Evolutionary conservation across 768 basidiomycete genomes (phyloP).

Genomic region (Inosperma sp.): DNA sequence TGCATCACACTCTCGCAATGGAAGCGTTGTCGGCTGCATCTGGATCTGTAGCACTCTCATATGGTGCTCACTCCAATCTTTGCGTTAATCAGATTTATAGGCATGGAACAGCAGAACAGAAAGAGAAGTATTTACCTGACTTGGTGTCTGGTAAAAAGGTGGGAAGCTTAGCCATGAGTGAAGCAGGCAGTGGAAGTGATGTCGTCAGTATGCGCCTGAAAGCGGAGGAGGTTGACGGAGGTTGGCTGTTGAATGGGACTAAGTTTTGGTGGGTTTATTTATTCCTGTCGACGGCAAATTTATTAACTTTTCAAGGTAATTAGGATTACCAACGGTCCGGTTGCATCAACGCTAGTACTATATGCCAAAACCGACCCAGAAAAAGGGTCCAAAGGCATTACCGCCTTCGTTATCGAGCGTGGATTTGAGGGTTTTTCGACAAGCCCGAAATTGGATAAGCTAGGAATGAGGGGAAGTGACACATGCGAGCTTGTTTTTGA

Average conservation of each 20-base stretch:
- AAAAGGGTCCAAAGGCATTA: constrained; percentile 82
- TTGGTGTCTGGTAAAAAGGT: constrained; percentile 78
- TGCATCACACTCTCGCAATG: constrained; percentile 90
- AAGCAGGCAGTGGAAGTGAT: constrained; percentile 87
- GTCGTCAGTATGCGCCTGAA: constrained; percentile 90
- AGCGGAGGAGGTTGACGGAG: constrained; percentile 72
- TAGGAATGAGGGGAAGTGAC: constrained; percentile 95
- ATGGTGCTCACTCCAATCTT: constrained; percentile 89
- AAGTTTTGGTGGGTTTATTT: constrained; percentile 76
- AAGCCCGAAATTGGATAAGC: constrained; percentile 88
- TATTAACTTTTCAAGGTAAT: too few relatives aligned
- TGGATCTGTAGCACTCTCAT: constrained; percentile 88
- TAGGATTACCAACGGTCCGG: constrained; percentile 95
- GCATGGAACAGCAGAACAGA: constrained; percentile 80
- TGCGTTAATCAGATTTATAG: constrained; percentile 84
- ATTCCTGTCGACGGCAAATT: constrained; percentile 6
- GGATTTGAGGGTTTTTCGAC: constrained; percentile 82
- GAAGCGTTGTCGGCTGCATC: constrained; percentile 89
- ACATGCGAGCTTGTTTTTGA: constrained; percentile 94
- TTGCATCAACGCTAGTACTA: constrained; percentile 85
- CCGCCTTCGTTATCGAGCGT: constrained; percentile 86
- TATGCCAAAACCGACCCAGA: constrained; percentile 86
- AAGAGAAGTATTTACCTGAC: constrained; percentile 77
- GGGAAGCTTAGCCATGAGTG: constrained; percentile 93
- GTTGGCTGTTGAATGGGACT: constrained; percentile 80